A percentile compares a stretch with the other conserved stretches of the same genome.
Conservation (phyloP, 345 rosid species). For the Nephelium lappaceum region DNA sequence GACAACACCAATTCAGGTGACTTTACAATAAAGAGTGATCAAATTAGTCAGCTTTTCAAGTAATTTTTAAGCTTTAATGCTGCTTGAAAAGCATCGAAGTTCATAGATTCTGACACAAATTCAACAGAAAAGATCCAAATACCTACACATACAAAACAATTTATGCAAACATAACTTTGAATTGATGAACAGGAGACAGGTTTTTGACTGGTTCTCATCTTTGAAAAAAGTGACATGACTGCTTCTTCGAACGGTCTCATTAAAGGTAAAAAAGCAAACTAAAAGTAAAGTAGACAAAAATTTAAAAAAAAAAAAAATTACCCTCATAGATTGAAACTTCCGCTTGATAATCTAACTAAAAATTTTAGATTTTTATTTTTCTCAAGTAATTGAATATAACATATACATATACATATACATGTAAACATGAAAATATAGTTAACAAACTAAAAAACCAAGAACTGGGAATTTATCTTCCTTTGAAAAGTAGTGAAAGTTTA, state of each 20-base stretch:
- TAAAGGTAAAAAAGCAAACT: background rate
- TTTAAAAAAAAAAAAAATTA: background rate
- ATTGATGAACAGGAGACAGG: background rate
- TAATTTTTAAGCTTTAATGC: background rate
- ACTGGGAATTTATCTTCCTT: background rate
- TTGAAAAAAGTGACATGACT: conserved; percentile 19
- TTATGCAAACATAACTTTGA: background rate
- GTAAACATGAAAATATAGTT: too few species aligned
- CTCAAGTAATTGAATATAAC: too few species aligned
- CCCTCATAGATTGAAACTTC: background rate
- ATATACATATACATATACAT: too few species aligned
- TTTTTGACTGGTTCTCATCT: conserved; percentile 27
- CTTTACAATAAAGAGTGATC: background rate
- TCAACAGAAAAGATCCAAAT: background rate
- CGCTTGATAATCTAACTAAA: too few species aligned
- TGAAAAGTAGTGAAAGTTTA: background rate
- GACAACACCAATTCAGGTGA: conserved; percentile 2
- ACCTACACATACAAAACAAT: background rate
- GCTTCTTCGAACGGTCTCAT: conserved; percentile 5
- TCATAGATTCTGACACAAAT: background rate
- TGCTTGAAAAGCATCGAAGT: background rate
- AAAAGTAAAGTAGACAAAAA: background rate
- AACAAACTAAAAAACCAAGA: background rate
- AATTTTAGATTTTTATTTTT: background rate
- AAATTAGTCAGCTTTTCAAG: background rate